Conservation (phyloP, 345 rosid genomes). For the Rhodomyrtus tomentosa region DNA sequence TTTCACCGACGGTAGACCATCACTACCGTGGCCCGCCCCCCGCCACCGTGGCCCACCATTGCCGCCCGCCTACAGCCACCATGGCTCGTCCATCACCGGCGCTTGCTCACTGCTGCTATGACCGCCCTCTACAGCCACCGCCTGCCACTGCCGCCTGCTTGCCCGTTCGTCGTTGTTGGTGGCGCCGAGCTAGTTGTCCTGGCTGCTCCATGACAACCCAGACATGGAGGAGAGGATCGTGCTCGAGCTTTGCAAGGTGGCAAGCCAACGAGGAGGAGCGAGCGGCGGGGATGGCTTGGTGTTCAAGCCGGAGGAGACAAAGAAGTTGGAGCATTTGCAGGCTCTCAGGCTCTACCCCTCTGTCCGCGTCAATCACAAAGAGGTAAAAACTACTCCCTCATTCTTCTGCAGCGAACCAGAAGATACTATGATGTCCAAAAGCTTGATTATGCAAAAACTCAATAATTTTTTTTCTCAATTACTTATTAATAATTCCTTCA, state of each 20-base stretch:
- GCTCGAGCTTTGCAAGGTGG: slow-evolving; percentile 39
- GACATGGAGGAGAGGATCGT: slow-evolving; percentile 51
- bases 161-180: slow-evolving; percentile 46
- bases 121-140: too few relatives aligned
- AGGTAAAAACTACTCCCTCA: slow-evolving; percentile 30
- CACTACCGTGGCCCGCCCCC: too few relatives aligned
- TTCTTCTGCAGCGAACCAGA: not conserved
- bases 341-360: slow-evolving; percentile 91
- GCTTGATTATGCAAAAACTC: not conserved
- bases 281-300: slow-evolving; percentile 9
- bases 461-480: not conserved
- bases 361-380: slow-evolving; percentile 90
- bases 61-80: too few relatives aligned
- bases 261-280: slow-evolving; percentile 28
- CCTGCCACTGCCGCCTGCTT: too few relatives aligned
- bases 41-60: too few relatives aligned
- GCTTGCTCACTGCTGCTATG: too few relatives aligned
- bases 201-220: slow-evolving; percentile 65
- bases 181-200: slow-evolving; percentile 86
- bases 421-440: not conserved
- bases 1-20: too few relatives aligned
- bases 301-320: slow-evolving; percentile 70
- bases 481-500: not conserved
- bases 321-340: slow-evolving; percentile 88
- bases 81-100: too few relatives aligned